Evolutionary conservation across 495 filamentous ascomycete species (phyloP), one percentile per base, ranked within the genome.

Genomic region (Cladorrhinum samala): DNA sequence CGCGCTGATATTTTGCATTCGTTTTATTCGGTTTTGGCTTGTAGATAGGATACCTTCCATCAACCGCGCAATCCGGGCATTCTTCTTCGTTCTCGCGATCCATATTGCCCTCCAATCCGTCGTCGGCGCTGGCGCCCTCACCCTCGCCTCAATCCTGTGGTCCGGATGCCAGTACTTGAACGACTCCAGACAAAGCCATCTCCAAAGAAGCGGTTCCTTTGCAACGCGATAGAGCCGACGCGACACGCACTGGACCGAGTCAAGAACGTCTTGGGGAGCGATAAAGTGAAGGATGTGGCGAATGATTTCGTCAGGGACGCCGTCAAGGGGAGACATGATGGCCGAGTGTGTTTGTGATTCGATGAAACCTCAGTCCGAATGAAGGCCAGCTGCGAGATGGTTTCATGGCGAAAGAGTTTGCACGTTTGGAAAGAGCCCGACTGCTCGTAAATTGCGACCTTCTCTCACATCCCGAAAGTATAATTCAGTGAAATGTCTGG

Each of bases 61-160:
- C 17, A 84, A 64, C 11, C 61, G 63, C 14, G 74, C 73, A n/a
- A 83, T 82, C 19, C 70, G 62, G 17, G 60, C 63, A 56, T 93
- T 82, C 17, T 75, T 71, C 9, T 60, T 58, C 33, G 77, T 70
- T 54, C 87, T 82, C 38, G 73, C 59, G 20, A 82, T 62, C 72
- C 84, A 96, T 2, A 96, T 73, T 5, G 62, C 57, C 58, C 84
- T 90, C 93, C 93, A 98, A 60, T 90, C 71, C 1, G 86, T 78
- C 9, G 80, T 73, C n/a, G 72, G 72, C 1, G 82, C 75, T 3
- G 46, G 58, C 11, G 58, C 57, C 3, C 63, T 58, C 1, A 83
- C 62, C 60, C 85, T 90, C 47, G 72, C 63, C 16, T 66, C 51
- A 25, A 95, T 74, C 19, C 75, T 65, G 72, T 95, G 91, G 36